Evolutionary conservation across 73 alveolate species (phyloP).

Genomic region (Tetrahymena malaccensis): DNA sequence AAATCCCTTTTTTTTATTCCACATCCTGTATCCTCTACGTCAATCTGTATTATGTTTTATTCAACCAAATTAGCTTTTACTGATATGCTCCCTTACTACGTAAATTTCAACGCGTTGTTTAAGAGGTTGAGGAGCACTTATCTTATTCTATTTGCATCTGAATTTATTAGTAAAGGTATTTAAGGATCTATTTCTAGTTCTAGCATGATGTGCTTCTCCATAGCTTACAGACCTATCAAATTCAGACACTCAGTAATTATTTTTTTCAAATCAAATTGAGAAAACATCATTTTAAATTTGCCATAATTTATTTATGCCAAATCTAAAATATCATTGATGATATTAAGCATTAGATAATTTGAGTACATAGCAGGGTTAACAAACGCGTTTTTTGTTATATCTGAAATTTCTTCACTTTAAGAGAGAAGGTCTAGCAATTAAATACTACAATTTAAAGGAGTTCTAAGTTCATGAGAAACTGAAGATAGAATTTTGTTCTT

Average conservation of each 20-base stretch:
- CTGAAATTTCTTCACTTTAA: background rate
- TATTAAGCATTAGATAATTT: background rate
- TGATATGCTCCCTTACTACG: constrained; percentile 2
- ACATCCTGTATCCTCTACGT: constrained; percentile 20
- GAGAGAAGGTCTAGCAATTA: background rate
- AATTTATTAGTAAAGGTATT: background rate
- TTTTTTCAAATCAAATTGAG: background rate
- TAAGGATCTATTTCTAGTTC: background rate
- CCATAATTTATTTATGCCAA: constrained; percentile 37
- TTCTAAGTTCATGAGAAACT: constrained; percentile 29
- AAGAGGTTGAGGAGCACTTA: constrained; percentile 12
- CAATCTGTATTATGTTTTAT: background rate
- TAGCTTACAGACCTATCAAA: constrained; percentile 6
- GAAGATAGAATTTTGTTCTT: background rate
- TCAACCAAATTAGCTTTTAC: background rate
- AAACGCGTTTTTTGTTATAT: background rate
- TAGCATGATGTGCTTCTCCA: background rate
- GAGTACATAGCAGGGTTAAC: background rate
- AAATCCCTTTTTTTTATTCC: constrained; percentile 26
- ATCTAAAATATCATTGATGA: constrained; percentile 31
- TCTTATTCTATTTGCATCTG: constrained; percentile 26
- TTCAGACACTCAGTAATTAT: constrained; percentile 30
- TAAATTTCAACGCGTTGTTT: constrained; percentile 29
- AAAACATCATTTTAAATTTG: constrained; percentile 2
- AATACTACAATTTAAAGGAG: constrained; percentile 23